phyloP scores from a whole-genome alignment of 805 yeast genomes.

The Pichia ethanolica region DNA sequence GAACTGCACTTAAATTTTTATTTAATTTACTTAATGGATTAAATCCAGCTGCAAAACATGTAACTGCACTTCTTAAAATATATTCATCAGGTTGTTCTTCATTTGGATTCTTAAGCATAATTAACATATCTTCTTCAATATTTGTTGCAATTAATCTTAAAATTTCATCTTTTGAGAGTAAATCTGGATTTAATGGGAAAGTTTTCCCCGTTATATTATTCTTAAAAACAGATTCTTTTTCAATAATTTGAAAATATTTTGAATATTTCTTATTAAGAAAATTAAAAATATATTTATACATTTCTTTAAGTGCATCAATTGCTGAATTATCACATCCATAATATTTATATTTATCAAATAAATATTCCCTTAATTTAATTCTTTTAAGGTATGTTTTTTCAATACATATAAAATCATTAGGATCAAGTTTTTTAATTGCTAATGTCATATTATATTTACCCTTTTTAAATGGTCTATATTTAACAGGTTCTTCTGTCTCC shows the following conservation, averaged over 20 bases:
- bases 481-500: constrained; percentile 35
- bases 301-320: constrained; percentile 36
- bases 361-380: constrained; percentile 32
- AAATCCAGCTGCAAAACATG: constrained; percentile 69
- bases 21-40: constrained; percentile 49
- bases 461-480: constrained; percentile 40
- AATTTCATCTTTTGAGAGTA: constrained; percentile 10
- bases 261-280: constrained; percentile 47
- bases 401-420: constrained; percentile 52
- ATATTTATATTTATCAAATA: constrained; percentile 1
- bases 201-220: constrained; percentile 36
- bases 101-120: constrained; percentile 37
- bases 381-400: constrained; percentile 51
- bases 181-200: constrained; percentile 27
- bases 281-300: constrained; percentile 11
- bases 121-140: constrained; percentile 58
- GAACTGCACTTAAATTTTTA: constrained; percentile 51
- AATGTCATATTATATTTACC: constrained; percentile 50
- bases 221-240: constrained; percentile 17
- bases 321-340: constrained; percentile 22
- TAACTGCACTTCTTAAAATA: constrained; percentile 45
- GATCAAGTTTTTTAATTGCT: constrained; percentile 44
- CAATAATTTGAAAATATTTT: constrained; percentile 33
- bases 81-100: constrained; percentile 45
- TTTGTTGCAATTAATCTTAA: constrained; percentile 18